Evolutionary conservation across 2,329 filamentous ascomycete genomes (phyloP), one percentile per base, ranked within the genome.

Genomic region (Cytospora piceicola): DNA sequence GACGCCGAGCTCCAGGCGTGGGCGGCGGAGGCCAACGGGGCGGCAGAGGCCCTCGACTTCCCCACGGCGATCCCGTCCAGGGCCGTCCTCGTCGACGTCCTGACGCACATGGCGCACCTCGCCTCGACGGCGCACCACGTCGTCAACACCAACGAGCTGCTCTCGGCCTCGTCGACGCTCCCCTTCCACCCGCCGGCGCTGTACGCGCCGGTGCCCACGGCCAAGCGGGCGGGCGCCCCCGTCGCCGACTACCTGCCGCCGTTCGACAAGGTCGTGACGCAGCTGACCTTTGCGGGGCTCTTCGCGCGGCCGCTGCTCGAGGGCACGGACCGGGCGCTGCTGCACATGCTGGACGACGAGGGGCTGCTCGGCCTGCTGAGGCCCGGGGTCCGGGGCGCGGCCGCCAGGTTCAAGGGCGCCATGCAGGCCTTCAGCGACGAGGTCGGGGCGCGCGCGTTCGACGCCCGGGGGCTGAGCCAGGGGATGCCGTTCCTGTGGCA

Each of bases 401-500:
- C 77, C 9, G 65, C 61, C 9, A 64, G 29, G 4, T 83, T 81
- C 68, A 73, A 73, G 69, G 61, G 46, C 14, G 67, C 69, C 22
- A 81, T 83, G 79, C 57, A 71, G 62, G 67, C 53, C 4, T 75
- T 81, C 52, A 82, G 80, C 70, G 61, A 71, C 3, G 68, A 72
- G 32, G 71, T 83, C 12, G 71, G 72, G n/a, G 71, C 64, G 7
- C 75, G 79, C n/a, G 67, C 27, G 0, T 83, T 84, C 71, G 80
- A 80, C 66, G 64, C 63, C 3, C 56, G 78, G 6, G 82, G 81
- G 0, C 73, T 83, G 54, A 77, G 75, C 68, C 75, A 78, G 66
- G 80, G 80, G 2, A 82, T 82, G 80, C 81, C 81, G 8, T 82
- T 82, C 67, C 55, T 83, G 1, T 83, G 75, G 70, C 68, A 67